Percentiles rank a stretch among this genome's conserved stretches.
These are phyloP conservation scores for Verticillium nonalfalfae DNA, from an alignment of 2,329 filamentous ascomycete species.

Conservation along the genomic window DNA sequence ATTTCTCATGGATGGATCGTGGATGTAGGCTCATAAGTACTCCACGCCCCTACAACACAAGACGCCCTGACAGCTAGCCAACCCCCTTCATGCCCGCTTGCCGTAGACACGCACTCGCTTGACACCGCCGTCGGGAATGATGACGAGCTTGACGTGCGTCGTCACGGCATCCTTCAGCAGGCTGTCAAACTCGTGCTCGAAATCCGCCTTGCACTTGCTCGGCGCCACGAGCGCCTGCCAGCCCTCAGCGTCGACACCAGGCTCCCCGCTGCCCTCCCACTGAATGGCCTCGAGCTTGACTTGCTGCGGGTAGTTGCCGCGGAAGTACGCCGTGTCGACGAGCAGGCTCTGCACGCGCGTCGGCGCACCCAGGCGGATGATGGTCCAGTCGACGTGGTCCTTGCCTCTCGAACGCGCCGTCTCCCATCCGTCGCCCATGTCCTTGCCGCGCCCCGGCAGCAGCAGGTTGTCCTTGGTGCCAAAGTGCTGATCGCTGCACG, in stretches of 20 bases:
- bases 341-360: conserved; percentile 61
- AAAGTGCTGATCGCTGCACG: conserved; percentile 80
- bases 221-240: conserved; percentile 64
- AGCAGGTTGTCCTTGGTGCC: conserved; percentile 75
- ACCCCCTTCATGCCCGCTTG: conserved; percentile 32
- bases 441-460: conserved; percentile 70
- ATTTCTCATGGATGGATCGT: neutral
- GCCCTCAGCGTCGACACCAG: conserved; percentile 45
- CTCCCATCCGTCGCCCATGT: conserved; percentile 90
- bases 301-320: conserved; percentile 78
- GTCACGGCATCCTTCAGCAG: conserved; percentile 53
- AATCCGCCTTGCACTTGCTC: conserved; percentile 65
- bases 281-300: conserved; percentile 60
- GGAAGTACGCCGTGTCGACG: conserved; percentile 76
- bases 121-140: conserved; percentile 89
- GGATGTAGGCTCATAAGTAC: too few species aligned
- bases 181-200: conserved; percentile 61
- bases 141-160: conserved; percentile 83
- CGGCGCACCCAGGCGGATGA: conserved; percentile 64
- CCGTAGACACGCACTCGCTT: conserved; percentile 79
- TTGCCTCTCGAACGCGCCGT: conserved; percentile 67
- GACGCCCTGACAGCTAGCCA: neutral
- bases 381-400: conserved; percentile 74
- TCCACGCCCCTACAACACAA: neutral
- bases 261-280: conserved; percentile 48